A percentile compares a stretch with the other conserved stretches of the same genome.
These are phyloP conservation scores for Daldinia caldariorum DNA, from an alignment of 495 filamentous ascomycete species.

Conservation along the genomic window DNA sequence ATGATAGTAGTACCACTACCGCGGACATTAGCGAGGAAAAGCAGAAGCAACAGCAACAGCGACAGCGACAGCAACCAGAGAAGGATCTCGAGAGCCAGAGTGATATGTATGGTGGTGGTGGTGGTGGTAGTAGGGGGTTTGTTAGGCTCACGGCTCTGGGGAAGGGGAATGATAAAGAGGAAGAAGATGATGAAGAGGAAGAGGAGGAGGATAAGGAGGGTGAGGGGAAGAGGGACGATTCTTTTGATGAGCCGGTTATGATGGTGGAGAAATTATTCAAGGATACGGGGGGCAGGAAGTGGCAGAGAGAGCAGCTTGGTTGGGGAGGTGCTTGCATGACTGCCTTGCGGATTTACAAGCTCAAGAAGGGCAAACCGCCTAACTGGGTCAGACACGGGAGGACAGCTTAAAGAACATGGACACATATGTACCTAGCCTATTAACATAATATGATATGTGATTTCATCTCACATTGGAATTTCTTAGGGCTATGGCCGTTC, in stretches of 20 bases:
- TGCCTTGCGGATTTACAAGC: constrained; percentile 40
- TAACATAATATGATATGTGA: background rate
- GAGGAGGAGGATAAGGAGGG: background rate
- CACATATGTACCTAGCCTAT: background rate
- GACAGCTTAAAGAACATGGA: constrained; percentile 10
- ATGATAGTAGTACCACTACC: background rate
- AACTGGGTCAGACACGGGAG: constrained; percentile 25
- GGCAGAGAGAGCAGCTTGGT: constrained; percentile 53
- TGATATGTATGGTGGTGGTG: constrained; percentile 9
- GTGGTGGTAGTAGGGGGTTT: background rate
- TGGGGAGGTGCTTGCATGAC: constrained; percentile 52
- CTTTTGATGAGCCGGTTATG: constrained; percentile 41
- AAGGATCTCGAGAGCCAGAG: constrained; percentile 8
- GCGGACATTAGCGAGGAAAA: constrained; percentile 1
- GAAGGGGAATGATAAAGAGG: constrained; percentile 11
- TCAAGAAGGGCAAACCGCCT: constrained; percentile 41
- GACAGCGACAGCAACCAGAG: no score
- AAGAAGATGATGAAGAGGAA: background rate
- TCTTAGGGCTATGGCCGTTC: background rate
- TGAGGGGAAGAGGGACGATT: constrained; percentile 17
- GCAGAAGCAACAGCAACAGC: background rate
- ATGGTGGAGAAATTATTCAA: constrained; percentile 50
- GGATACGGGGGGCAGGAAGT: constrained; percentile 47
- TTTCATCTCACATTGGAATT: background rate
- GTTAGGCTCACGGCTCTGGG: background rate